A percentile compares a stretch with the other conserved stretches of the same genome.
Conservation (phyloP, 2,329 filamentous ascomycete species). For the Exophiala bonariae region DNA sequence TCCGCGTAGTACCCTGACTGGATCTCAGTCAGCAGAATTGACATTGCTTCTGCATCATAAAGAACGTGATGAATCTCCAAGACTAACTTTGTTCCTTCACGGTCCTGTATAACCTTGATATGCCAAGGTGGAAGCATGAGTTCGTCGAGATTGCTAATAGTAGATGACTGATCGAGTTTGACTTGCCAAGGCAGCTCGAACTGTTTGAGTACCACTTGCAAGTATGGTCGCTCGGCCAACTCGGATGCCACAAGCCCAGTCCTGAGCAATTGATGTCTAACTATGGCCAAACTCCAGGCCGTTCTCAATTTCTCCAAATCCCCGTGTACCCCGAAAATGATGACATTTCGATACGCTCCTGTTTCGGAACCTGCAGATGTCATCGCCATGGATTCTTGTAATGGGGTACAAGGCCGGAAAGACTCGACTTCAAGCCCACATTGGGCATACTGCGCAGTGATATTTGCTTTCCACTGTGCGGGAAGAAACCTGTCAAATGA, state of each 20-base stretch:
- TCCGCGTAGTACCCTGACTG: slow-evolving; percentile 56
- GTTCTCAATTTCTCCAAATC: slow-evolving; percentile 52
- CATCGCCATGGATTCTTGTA: slow-evolving; percentile 86
- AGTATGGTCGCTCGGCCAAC: slow-evolving; percentile 61
- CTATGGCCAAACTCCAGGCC: slow-evolving; percentile 64
- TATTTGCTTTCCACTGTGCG: background rate
- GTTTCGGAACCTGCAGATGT: slow-evolving; percentile 46
- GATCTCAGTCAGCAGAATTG: slow-evolving; percentile 68
- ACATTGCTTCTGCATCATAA: slow-evolving; percentile 81
- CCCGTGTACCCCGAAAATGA: slow-evolving; percentile 61
- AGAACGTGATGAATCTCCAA: slow-evolving; percentile 75
- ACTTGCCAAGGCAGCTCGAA: slow-evolving; percentile 45
- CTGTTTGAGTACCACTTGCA: slow-evolving; percentile 66
- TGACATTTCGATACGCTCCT: slow-evolving; percentile 70
- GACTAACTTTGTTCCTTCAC: slow-evolving; percentile 32
- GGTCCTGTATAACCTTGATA: slow-evolving; percentile 3
- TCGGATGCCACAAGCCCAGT: slow-evolving; percentile 73
- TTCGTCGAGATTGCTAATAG: background rate
- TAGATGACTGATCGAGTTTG: background rate
- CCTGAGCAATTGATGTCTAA: slow-evolving; percentile 73
- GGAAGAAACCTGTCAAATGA: background rate
- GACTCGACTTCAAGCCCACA: slow-evolving; percentile 45
- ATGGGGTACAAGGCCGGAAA: slow-evolving; percentile 77
- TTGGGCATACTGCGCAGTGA: slow-evolving; percentile 5
- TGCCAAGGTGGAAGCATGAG: slow-evolving; percentile 24